phyloP scores from a whole-genome alignment of 2,329 filamentous ascomycete species.

The Ilyonectria robusta region DNA sequence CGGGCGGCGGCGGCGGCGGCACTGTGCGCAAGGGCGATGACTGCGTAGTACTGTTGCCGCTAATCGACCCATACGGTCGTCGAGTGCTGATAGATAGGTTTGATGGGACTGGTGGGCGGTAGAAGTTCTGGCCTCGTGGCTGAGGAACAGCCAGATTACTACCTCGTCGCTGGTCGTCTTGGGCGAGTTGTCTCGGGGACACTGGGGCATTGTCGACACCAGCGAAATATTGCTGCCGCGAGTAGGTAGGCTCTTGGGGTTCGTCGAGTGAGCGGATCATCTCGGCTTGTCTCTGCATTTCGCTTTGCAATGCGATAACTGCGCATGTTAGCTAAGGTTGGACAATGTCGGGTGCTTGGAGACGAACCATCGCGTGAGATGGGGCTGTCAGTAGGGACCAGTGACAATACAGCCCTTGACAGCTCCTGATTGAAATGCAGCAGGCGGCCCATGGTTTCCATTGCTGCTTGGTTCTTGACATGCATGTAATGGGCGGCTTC shows the following conservation, averaged over 20 bases:
- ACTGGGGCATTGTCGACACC: conserved; percentile 82
- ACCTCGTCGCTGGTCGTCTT: conserved; percentile 86
- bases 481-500: conserved; percentile 86
- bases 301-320: conserved; percentile 71
- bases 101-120: conserved; percentile 85
- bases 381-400: conserved; percentile 82
- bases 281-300: conserved; percentile 74
- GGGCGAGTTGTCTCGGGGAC: conserved; percentile 88
- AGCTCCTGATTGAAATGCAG: conserved; percentile 88
- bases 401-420: conserved; percentile 78
- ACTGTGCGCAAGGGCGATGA: conserved; percentile 82
- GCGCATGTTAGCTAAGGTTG: conserved; percentile 63
- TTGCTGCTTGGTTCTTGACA: conserved; percentile 83
- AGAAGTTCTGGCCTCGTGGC: conserved; percentile 72
- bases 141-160: conserved; percentile 76
- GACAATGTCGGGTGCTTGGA: conserved; percentile 2
- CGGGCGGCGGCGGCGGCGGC: conserved; percentile 73
- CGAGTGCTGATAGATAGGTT: conserved; percentile 83
- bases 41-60: conserved; percentile 73
- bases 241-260: conserved; percentile 78
- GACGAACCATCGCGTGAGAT: conserved; percentile 86
- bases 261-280: conserved; percentile 71
- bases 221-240: conserved; percentile 76
- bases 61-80: conserved; percentile 89
- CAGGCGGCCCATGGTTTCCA: conserved; percentile 82